Percentiles rank a stretch among this genome's conserved stretches.
phyloP scores from a whole-genome alignment of 768 basidiomycete species.

The Piloderma croceum region DNA sequence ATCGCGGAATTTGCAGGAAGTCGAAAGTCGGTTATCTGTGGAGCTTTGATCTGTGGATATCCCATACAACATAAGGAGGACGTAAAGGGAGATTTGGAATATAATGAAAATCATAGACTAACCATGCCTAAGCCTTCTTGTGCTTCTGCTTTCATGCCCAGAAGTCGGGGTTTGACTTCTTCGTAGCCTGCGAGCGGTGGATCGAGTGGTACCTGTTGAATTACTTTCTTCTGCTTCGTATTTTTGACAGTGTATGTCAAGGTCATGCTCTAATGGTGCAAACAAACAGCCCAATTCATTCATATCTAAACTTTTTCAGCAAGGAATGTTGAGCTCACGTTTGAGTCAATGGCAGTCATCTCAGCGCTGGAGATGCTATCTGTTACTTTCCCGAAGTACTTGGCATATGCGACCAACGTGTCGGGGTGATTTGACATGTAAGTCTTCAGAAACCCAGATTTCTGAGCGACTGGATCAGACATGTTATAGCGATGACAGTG shows the following conservation, averaged over 20 bases:
- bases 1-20: constrained; percentile 31
- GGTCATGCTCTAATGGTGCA: constrained; percentile 71
- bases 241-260: constrained; percentile 55
- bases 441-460: constrained; percentile 70
- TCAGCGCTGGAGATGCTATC: constrained; percentile 53
- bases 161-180: constrained; percentile 73
- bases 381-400: constrained; percentile 63
- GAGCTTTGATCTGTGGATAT: constrained; percentile 49
- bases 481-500: no score
- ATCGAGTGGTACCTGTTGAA: constrained; percentile 55
- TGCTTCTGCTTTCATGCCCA: constrained; percentile 76
- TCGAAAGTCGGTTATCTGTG: constrained; percentile 53
- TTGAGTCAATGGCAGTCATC: constrained; percentile 65
- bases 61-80: not conserved
- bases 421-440: constrained; percentile 85
- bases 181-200: constrained; percentile 73
- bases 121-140: constrained; percentile 81
- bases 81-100: not conserved
- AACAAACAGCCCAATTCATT: not conserved
- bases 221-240: constrained; percentile 43
- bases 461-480: constrained; percentile 70
- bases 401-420: constrained; percentile 79
- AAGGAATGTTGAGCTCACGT: constrained; percentile 50
- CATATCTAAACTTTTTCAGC: not conserved
- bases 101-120: constrained; percentile 15